Conservation (phyloP, 495 filamentous ascomycete genomes). For the Xylaria longipes region DNA sequence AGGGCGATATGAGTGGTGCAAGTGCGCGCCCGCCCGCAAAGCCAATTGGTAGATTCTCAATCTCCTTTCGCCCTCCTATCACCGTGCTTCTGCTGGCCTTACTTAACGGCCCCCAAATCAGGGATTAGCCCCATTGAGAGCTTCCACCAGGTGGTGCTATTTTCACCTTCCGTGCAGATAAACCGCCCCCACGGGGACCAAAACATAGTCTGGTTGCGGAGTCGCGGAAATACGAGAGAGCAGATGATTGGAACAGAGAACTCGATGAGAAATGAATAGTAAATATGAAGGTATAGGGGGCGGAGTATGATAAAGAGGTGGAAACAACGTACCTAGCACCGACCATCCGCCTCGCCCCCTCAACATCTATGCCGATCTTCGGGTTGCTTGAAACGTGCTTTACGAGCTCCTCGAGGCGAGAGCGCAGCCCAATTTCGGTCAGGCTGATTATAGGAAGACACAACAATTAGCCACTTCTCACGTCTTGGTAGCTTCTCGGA, state of each 20-base stretch:
- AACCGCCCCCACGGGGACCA: conserved; percentile 13
- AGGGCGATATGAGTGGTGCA: background rate
- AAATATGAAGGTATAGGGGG: background rate
- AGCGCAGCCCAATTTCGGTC: conserved; percentile 60
- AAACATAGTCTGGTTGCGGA: background rate
- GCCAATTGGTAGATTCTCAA: background rate
- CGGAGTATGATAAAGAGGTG: background rate
- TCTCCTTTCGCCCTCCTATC: background rate
- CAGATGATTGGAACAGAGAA: background rate
- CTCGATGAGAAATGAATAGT: background rate
- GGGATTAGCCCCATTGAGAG: background rate
- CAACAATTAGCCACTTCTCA: background rate
- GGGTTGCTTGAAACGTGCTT: conserved; percentile 49
- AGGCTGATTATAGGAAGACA: conserved; percentile 42
- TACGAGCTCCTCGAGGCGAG: conserved; percentile 51
- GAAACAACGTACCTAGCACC: conserved; percentile 51
- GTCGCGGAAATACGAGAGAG: conserved; percentile 2
- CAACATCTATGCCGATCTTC: conserved; percentile 50
- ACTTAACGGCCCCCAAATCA: conserved; percentile 13
- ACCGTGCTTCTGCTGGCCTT: background rate
- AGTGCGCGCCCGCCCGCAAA: too few relatives aligned
- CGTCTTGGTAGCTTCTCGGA: background rate
- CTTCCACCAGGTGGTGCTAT: background rate
- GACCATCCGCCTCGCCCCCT: conserved; percentile 58
- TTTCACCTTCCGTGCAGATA: background rate